Conservation (phyloP, 2,329 filamentous ascomycete species). For the Monascus ruber region DNA sequence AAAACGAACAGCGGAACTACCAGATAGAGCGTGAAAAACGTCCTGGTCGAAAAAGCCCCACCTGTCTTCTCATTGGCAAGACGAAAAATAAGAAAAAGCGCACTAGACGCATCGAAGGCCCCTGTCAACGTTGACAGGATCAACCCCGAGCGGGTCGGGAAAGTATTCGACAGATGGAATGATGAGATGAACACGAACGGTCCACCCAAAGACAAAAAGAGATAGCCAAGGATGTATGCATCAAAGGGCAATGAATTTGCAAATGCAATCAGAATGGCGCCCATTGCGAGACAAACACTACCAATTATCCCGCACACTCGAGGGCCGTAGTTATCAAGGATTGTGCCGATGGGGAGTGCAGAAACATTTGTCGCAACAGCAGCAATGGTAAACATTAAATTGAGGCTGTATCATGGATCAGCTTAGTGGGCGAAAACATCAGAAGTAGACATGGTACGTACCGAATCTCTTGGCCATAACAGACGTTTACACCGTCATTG, state of each 20-base stretch:
- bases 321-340: slow-evolving; percentile 74
- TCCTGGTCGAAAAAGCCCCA: slow-evolving; percentile 48
- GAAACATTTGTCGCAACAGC: slow-evolving; percentile 81
- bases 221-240: slow-evolving; percentile 60
- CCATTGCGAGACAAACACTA: slow-evolving; percentile 54
- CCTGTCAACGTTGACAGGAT: slow-evolving; percentile 71
- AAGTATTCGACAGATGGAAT: slow-evolving; percentile 76
- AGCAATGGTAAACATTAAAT: slow-evolving; percentile 86
- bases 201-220: slow-evolving; percentile 65
- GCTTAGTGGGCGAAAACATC: slow-evolving; percentile 1
- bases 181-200: slow-evolving; percentile 74
- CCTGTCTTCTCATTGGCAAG: slow-evolving; percentile 53
- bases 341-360: slow-evolving; percentile 72
- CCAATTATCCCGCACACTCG: slow-evolving; percentile 63
- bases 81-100: slow-evolving; percentile 64
- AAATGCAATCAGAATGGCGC: slow-evolving; percentile 63
- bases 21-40: slow-evolving; percentile 64
- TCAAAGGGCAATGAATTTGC: slow-evolving; percentile 57
- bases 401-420: slow-evolving; percentile 42
- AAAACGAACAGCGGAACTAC: slow-evolving; percentile 57
- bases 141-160: slow-evolving; percentile 64
- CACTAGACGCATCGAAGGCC: slow-evolving; percentile 73
- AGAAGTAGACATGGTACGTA: slow-evolving; percentile 10
- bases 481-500: slow-evolving; percentile 39
- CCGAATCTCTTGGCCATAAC: slow-evolving; percentile 47